Evolutionary conservation across 2,329 filamentous ascomycete genomes (phyloP), one percentile per base, ranked within the genome.

Genomic region (Aspergillus sclerotialis): DNA sequence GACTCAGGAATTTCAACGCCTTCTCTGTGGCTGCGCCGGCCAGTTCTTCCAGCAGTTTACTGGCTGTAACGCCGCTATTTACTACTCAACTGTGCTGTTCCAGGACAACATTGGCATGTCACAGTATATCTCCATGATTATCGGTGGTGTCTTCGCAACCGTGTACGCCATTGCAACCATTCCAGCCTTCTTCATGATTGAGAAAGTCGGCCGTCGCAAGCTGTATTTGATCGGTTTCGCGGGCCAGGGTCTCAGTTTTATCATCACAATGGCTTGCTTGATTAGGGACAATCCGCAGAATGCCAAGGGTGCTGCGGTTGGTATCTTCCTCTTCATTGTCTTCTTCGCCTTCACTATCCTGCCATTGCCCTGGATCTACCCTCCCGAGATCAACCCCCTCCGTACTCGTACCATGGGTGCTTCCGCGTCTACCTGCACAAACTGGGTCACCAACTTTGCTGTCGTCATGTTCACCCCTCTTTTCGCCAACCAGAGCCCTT

Each of bases 281-380:
- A 54, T 58, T 24, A 38, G 48, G 2, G 33, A 37, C 2, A 52
- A 18, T 13, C 18, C 29, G 7, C 13, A 37, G 11, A 50, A 48
- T n/a, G 39, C 57, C 13, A 57, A 58, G 41, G 58, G 58, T 38
- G 58, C 58, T 12, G 48, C 66, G 6, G 76, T 80, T 1, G 78
- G 78, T 37, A 60, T 83, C 18, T 83, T 83, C 59, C 71, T 75
- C 4, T 83, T 81, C 56, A 82, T 82, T 42, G 70, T 70, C 5
- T 78, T 76, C 41, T 82, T 82, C 42, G 79, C 77, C 9, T 76
- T 77, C 0, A 80, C 75, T 1, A 76, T 73, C 68, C 53, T 80
- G 4, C 75, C 76, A 7, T 66, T 79, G 15, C 76, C 76, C 2
- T 82, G 75, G 76, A 40, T 56, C 33, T 56, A 59, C 39, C 58